Evolutionary conservation across 139 green algal species (phyloP).

Genomic region (Chlorella vulgaris): DNA sequence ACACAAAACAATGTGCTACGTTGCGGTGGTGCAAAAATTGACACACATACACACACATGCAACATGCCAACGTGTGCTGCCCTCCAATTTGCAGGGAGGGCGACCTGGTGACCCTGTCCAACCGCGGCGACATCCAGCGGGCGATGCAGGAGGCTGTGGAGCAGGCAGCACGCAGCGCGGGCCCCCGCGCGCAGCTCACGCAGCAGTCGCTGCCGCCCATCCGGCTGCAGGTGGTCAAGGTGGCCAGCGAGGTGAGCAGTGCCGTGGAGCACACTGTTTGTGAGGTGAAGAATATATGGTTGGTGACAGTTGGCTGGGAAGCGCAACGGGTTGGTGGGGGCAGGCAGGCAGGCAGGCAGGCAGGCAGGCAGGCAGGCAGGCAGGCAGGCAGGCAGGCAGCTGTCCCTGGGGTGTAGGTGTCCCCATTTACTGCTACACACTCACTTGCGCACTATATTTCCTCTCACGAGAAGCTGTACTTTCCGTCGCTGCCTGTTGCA

Average conservation of each 20-base stretch:
- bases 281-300: background rate
- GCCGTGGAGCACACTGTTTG: background rate
- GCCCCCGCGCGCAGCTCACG: slow-evolving; percentile 16
- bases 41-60: no score
- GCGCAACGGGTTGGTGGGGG: background rate
- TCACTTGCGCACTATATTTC: no score
- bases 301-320: background rate
- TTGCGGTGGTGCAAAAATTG: no score
- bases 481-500: background rate
- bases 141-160: slow-evolving; percentile 54
- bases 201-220: slow-evolving; percentile 32
- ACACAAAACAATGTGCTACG: no score
- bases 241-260: slow-evolving; percentile 41
- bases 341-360: no score
- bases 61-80: no score
- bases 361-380: no score
- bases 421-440: no score
- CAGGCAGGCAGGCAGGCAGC: no score
- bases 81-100: slow-evolving; percentile 64
- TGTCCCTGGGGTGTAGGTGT: no score
- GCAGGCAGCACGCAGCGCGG: background rate
- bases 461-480: no score
- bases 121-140: slow-evolving; percentile 55
- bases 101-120: slow-evolving; percentile 79
- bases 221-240: slow-evolving; percentile 44